Evolutionary conservation across 768 basidiomycete genomes (phyloP).

Genomic region (Mrakia hoshinonis): DNA sequence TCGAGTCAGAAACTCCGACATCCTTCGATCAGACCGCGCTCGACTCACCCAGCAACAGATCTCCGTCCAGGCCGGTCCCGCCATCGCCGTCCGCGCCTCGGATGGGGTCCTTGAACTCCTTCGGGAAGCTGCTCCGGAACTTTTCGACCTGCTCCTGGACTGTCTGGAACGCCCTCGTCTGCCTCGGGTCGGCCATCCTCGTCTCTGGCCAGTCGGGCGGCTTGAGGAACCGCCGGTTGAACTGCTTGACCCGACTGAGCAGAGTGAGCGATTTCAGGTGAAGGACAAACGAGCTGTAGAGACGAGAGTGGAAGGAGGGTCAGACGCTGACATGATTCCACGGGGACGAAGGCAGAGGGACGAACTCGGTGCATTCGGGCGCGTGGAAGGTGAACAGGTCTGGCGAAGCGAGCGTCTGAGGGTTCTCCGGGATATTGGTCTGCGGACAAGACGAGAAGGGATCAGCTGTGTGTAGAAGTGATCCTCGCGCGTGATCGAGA

Average conservation of each 20-base stretch:
- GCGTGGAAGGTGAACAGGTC: conserved; percentile 24
- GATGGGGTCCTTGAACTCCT: conserved; percentile 9
- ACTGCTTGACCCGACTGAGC: conserved; percentile 24
- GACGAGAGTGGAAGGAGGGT: neutral
- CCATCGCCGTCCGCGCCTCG: neutral
- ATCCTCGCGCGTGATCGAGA: neutral
- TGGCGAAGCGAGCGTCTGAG: conserved; percentile 20
- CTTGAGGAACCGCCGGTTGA: conserved; percentile 27
- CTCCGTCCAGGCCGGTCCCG: neutral
- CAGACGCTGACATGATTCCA: neutral
- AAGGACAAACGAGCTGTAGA: conserved; percentile 17
- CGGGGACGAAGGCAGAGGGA: neutral
- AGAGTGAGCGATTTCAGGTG: conserved; percentile 22
- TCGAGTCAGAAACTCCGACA: neutral
- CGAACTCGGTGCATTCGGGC: conserved; percentile 21
- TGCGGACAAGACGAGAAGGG: neutral
- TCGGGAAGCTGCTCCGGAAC: conserved; percentile 10
- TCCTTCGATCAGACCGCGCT: neutral
- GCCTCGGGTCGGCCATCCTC: neutral
- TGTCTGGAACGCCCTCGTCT: conserved; percentile 15
- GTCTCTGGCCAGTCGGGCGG: conserved; percentile 6
- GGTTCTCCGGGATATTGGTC: conserved; percentile 15
- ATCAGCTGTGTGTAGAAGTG: neutral
- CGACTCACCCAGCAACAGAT: conserved; percentile 1
- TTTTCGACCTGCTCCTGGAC: conserved; percentile 22